Percentiles rank a stretch among this genome's conserved stretches.
phyloP scores from a whole-genome alignment of 805 yeast genomes.

The Cyberlindnera petersonii region DNA sequence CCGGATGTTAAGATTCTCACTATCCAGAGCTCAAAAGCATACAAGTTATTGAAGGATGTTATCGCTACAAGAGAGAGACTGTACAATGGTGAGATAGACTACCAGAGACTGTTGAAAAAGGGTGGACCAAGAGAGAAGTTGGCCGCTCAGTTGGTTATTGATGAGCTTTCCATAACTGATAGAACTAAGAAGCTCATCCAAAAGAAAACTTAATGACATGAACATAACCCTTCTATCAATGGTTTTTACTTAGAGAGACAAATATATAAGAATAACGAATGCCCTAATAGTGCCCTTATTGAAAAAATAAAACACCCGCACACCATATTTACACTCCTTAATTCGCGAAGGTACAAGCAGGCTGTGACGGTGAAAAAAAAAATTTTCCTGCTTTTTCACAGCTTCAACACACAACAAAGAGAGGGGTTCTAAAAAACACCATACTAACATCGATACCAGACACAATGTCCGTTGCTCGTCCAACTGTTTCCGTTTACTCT shows the following conservation, averaged over 20 bases:
- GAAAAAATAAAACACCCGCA: constrained; percentile 3
- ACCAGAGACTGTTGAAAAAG: constrained; percentile 14
- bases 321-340: constrained; percentile 1
- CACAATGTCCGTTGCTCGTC: constrained; percentile 50
- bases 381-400: neutral
- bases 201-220: constrained; percentile 14
- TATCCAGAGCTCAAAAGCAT: constrained; percentile 18
- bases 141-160: constrained; percentile 18
- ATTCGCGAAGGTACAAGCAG: neutral
- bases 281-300: constrained; percentile 7
- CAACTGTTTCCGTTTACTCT: constrained; percentile 95
- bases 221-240: too few species aligned
- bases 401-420: neutral
- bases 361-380: constrained; percentile 13
- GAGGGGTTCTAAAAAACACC: neutral
- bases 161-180: constrained; percentile 17
- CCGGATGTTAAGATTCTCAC: constrained; percentile 14
- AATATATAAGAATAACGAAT: too few species aligned
- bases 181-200: constrained; percentile 13
- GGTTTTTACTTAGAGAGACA: too few species aligned
- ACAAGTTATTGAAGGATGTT: constrained; percentile 19
- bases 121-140: constrained; percentile 15
- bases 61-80: constrained; percentile 16
- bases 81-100: constrained; percentile 12
- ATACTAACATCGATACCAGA: constrained; percentile 16